Base-by-base conservation (phyloP, 2,329 filamentous ascomycete species). In the Colletotrichum truncatum region DNA sequence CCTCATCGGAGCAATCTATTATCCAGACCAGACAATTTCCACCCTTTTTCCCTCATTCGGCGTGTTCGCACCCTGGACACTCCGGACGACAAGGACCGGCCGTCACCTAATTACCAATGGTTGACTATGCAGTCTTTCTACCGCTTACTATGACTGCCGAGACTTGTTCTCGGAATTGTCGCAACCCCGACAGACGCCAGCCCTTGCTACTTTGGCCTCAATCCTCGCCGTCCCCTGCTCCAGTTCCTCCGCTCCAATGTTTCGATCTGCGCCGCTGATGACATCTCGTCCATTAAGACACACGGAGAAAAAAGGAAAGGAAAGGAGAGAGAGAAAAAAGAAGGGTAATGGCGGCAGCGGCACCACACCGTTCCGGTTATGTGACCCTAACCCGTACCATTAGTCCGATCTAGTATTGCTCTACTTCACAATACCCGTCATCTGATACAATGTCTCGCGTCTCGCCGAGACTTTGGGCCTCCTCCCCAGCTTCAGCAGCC, bases 341-440 rank as follows among this genome's bases (percentile, higher is more conserved):
- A n/a, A n/a, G n/a, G n/a, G n/a, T n/a, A n/a, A n/a, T 32, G 12
- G 18, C 30, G 14, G 48, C 32, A 8, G 54, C 10, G 21, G 41
- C 41, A 48, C 25, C 39, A 61, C 43, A 53, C 32, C 9, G 16
- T 25, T 34, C 39, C 49, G 57, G 62, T 55, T 43, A 6, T 65
- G 41, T 62, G 49, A n/a, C 62, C 55, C 32, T 41, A 61, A 62
- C 41, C 28, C 46, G 58, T 21, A 65, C 38, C 43, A 18, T 54
- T 62, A 55, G 32, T 55, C 56, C 62, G 62, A 39, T 16, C 39
- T 43, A 26, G 26, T 65, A 65, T 65, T 34, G n/a, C 36, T 45
- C 46, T 28, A n/a, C 39, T 34, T 9, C 25, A 12, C 55, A 61
- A 30, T 18, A 43, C 57, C 48, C 21, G 14, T 36, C 41, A 55